Conservation (phyloP, 148 eudicot genomes). For the Vaccinium myrtillus region DNA sequence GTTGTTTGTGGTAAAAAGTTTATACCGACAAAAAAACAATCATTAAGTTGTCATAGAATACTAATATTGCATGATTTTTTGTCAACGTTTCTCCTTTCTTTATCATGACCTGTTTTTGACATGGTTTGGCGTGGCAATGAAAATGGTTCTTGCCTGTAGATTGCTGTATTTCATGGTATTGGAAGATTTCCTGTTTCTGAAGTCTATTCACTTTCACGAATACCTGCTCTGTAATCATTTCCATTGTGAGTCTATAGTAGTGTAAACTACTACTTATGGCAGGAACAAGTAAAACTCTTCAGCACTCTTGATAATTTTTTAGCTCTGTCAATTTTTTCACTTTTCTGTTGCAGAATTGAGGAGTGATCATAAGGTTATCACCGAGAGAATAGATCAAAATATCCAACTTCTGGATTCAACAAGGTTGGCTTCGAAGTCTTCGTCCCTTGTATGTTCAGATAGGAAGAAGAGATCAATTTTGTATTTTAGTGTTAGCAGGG, state of each 20-base stretch:
- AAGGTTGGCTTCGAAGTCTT: conserved; percentile 34
- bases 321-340: background rate
- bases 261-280: background rate
- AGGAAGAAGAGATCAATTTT: conserved; percentile 14
- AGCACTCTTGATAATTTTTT: background rate
- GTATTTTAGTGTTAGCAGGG: background rate
- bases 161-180: background rate
- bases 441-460: conserved; percentile 43
- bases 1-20: too few species aligned
- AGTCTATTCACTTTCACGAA: background rate
- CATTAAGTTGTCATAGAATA: too few species aligned
- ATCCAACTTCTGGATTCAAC: conserved; percentile 68
- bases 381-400: conserved; percentile 60
- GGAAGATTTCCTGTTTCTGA: background rate
- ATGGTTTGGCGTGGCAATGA: background rate
- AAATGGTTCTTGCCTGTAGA: background rate
- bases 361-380: conserved; percentile 59
- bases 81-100: background rate
- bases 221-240: background rate
- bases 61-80: background rate
- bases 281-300: background rate
- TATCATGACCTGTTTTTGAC: background rate
- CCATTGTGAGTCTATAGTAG: background rate
- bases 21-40: too few species aligned
- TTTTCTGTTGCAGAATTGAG: conserved; percentile 46